A percentile compares a stretch with the other conserved stretches of the same genome.
Conservation (phyloP, 1,284 basidiomycete genomes). For the Marasmius fiardii region DNA sequence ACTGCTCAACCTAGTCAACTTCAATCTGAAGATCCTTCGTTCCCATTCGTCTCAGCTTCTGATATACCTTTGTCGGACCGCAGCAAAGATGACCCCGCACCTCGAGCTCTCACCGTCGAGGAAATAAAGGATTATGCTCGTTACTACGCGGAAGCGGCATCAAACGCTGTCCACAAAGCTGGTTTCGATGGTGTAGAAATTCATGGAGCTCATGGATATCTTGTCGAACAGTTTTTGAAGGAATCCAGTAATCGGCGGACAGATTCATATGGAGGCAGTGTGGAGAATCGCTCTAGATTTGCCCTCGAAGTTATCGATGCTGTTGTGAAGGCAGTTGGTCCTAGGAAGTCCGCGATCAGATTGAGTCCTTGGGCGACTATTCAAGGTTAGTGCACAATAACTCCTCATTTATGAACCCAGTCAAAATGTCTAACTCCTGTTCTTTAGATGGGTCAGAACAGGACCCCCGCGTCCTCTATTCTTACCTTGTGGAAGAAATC, state of each 20-base stretch:
- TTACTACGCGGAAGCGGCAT: constrained; percentile 28
- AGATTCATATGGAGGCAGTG: constrained; percentile 43
- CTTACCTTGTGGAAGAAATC: not conserved
- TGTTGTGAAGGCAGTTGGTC: constrained; percentile 25
- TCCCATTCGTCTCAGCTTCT: constrained; percentile 14
- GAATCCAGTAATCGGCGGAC: constrained; percentile 47
- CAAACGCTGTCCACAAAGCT: constrained; percentile 29
- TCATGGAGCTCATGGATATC: constrained; percentile 31
- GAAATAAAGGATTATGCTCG: constrained; percentile 30
- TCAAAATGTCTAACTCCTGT: no score
- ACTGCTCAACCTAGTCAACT: constrained; percentile 28
- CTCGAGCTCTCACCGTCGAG: no score
- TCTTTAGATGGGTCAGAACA: not conserved
- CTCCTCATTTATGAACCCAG: not conserved
- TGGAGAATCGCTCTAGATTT: constrained; percentile 40
- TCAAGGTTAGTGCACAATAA: constrained; percentile 17
- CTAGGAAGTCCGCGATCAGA: constrained; percentile 41
- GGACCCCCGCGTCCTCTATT: not conserved
- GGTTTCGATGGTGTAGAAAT: constrained; percentile 28
- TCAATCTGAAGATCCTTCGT: constrained; percentile 17
- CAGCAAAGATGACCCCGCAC: constrained; percentile 14
- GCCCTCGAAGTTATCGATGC: constrained; percentile 37
- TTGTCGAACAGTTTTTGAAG: constrained; percentile 36
- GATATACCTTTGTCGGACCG: constrained; percentile 12
- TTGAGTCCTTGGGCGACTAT: constrained; percentile 33